phyloP scores from a whole-genome alignment of 2,329 filamentous ascomycete genomes.

The Saccharata proteae region DNA sequence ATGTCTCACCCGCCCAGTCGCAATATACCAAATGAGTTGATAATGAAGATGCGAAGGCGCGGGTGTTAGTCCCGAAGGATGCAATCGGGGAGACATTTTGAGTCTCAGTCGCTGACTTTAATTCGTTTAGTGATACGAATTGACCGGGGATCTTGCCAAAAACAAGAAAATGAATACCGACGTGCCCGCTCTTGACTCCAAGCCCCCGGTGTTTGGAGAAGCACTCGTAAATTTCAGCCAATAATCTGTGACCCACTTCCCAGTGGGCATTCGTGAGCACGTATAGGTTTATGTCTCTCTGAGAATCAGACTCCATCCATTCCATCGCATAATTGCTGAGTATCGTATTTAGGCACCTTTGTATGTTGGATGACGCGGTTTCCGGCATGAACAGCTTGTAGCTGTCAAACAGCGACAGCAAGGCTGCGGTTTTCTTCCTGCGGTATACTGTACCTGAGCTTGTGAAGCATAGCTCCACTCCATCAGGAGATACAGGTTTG shows the following conservation, averaged over 20 bases:
- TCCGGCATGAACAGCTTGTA: background rate
- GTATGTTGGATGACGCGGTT: constrained; percentile 6
- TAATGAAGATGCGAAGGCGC: constrained; percentile 15
- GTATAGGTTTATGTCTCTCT: constrained; percentile 6
- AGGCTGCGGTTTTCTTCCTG: constrained; percentile 1
- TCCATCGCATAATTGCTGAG: constrained; percentile 1
- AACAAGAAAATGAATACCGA: constrained; percentile 17
- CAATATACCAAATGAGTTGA: constrained; percentile 22
- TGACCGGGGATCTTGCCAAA: no score
- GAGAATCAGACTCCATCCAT: background rate
- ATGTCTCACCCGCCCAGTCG: constrained; percentile 28
- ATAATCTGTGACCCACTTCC: constrained; percentile 3
- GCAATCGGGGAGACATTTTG: constrained; percentile 4
- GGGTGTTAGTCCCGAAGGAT: constrained; percentile 3
- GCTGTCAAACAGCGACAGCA: background rate
- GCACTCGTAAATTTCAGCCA: background rate
- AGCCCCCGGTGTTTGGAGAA: constrained; percentile 3
- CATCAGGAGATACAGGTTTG: constrained; percentile 11
- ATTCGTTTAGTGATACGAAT: no score
- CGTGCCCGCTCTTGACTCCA: background rate
- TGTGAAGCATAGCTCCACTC: constrained; percentile 13
- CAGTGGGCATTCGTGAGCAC: constrained; percentile 11
- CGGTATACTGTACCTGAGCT: constrained; percentile 2
- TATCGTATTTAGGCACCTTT: constrained; percentile 1
- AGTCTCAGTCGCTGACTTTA: constrained; percentile 12